A percentile compares a stretch with the other conserved stretches of the same genome.
phyloP scores from a whole-genome alignment of 345 rosid species.

The Toxicodendron radicans region DNA sequence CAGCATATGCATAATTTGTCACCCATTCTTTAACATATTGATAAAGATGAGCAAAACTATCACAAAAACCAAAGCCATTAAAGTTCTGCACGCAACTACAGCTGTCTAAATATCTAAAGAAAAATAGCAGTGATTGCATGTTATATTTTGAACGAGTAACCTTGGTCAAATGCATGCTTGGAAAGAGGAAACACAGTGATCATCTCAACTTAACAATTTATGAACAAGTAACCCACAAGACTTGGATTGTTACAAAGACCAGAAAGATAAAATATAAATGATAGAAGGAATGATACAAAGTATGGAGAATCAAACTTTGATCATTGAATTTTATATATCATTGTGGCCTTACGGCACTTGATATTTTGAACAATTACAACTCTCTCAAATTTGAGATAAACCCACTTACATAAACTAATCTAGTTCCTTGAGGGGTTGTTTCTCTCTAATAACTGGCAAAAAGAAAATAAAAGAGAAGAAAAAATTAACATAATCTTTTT shows the following conservation, averaged over 20 bases:
- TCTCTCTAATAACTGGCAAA: constrained; percentile 1
- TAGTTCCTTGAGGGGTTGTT: neutral
- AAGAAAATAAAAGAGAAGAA: constrained; percentile 6
- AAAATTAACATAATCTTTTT: neutral
- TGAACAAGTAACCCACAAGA: neutral
- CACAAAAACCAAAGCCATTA: neutral
- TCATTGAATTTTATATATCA: neutral
- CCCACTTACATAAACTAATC: constrained; percentile 1
- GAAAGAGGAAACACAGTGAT: neutral
- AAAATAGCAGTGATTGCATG: neutral
- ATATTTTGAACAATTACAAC: neutral
- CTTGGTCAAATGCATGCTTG: constrained; percentile 10
- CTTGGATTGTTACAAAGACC: too few species aligned
- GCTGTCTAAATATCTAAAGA: neutral
- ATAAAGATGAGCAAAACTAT: neutral
- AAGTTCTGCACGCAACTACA: neutral
- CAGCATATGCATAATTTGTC: too few species aligned
- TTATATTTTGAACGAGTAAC: neutral
- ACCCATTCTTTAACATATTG: too few species aligned
- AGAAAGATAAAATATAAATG: neutral
- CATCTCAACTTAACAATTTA: neutral
- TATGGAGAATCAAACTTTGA: neutral
- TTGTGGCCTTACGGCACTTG: constrained; percentile 31
- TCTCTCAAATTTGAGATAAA: constrained; percentile 1
- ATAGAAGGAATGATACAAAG: neutral